phyloP scores from a whole-genome alignment of 352 stramenopile genomes.

The Aphanomyces invadans region DNA sequence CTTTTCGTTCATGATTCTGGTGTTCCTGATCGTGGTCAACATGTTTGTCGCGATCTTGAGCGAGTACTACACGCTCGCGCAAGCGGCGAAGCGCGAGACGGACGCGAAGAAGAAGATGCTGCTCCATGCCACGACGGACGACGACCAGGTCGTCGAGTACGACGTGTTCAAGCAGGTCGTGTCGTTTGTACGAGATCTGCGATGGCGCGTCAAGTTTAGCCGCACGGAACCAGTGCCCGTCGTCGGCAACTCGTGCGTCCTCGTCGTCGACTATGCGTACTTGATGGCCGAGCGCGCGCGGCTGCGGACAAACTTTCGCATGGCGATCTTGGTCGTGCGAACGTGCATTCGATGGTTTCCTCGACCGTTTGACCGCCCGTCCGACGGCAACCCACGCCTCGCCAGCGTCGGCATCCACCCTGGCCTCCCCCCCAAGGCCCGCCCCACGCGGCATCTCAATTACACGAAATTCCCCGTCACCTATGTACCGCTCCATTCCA shows the following conservation, averaged over 20 bases:
- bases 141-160: constrained; percentile 52
- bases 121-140: not conserved
- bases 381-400: not conserved
- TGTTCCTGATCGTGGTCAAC: constrained; percentile 76
- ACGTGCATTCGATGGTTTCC: constrained; percentile 43
- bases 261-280: constrained; percentile 68
- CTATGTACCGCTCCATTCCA: constrained; percentile 56
- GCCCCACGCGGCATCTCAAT: constrained; percentile 4
- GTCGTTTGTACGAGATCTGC: constrained; percentile 46
- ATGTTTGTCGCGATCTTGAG: constrained; percentile 84
- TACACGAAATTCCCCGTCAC: constrained; percentile 38
- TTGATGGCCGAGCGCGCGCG: constrained; percentile 57
- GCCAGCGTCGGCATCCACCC: not conserved
- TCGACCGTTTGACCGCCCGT: constrained; percentile 33
- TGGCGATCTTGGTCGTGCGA: constrained; percentile 18
- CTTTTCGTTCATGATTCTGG: constrained; percentile 73
- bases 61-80: constrained; percentile 69
- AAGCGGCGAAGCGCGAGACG: constrained; percentile 52
- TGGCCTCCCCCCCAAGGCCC: not conserved
- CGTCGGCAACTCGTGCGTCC: constrained; percentile 49
- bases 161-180: constrained; percentile 62
- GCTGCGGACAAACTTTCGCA: constrained; percentile 50
- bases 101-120: constrained; percentile 43
- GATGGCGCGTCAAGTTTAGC: constrained; percentile 49
- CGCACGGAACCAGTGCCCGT: constrained; percentile 44